Base-by-base conservation (phyloP, 1,284 basidiomycete genomes). In the Irpex sp. region DNA sequence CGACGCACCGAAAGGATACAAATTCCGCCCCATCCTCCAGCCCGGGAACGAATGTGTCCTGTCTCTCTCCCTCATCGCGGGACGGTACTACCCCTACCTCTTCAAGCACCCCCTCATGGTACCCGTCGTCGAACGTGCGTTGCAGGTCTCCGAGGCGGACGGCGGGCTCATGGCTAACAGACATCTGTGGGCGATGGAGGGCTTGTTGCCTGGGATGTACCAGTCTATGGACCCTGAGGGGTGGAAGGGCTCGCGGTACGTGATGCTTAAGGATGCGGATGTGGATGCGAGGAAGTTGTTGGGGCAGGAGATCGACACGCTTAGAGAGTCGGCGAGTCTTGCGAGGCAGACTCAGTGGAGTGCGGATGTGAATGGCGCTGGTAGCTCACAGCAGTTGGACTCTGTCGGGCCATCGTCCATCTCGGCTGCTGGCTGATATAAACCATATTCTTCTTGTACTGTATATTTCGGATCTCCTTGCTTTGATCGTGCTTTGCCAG, bases 51-150 rank as follows among this genome's bases (percentile, higher is more conserved):
- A 92, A 72, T 82, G 80, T 23, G 79, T 88, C 19, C 66, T 91
- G 9, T 85, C 86, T 4, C 77, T 91, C 37, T 81, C 83, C 23
- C 74, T 90, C 59, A 79, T 92, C 61, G 82, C 82, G 47, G 90
- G 90, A 36, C 79, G 90, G 58, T 92, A 92, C 71, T 92, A 92
- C 69, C 86, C 90, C 5, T 73, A 78, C 7, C 75, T 92, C 19
- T 77, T 89, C 35, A 68, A 74, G 10, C 88, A 91, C 67, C 86
- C 87, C 0, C 74, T 84, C 28, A 72, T 90, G 47, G 71, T 73
- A 10, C 68, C 72, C 3, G 66, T 67, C 35, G 67, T 87, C 5
- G 68, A 75, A 33, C 68, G 73, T n/a, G 80, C 80, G 2, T 63
- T 80, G 47, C 64, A 65, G 47, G 57, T 68, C 57, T 59, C 67